phyloP scores from a whole-genome alignment of 139 green algal genomes.

The Penium margaritaceum region DNA sequence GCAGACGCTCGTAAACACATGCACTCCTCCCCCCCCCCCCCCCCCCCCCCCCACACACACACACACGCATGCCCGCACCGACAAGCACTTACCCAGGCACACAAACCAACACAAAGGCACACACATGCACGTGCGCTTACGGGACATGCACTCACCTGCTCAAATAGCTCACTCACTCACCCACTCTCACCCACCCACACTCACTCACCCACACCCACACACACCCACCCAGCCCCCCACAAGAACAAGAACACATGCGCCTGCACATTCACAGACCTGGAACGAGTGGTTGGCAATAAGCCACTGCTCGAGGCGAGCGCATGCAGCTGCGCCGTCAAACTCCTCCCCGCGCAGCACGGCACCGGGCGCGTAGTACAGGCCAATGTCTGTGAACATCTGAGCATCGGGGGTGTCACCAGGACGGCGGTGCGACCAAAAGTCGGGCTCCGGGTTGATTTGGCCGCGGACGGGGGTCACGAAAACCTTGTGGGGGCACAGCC shows the following conservation, averaged over 20 bases:
- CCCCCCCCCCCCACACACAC: too few relatives aligned
- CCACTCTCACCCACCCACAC: too few relatives aligned
- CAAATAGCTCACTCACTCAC: too few relatives aligned
- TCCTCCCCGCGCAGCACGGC: slow-evolving; percentile 12
- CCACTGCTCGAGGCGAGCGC: slow-evolving; percentile 6
- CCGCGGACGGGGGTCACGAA: not conserved
- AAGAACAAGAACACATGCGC: too few relatives aligned
- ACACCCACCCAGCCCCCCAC: too few relatives aligned
- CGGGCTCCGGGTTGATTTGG: slow-evolving; percentile 10
- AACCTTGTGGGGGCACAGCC: slow-evolving; percentile 30
- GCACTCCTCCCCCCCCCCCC: too few relatives aligned
- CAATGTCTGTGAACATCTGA: slow-evolving; percentile 25
- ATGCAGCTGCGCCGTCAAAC: slow-evolving; percentile 6
- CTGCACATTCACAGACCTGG: not conserved
- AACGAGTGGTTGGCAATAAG: slow-evolving; percentile 5
- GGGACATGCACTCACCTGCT: too few relatives aligned
- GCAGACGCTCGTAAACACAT: too few relatives aligned
- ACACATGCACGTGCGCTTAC: not conserved
- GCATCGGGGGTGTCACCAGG: not conserved
- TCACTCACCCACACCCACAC: too few relatives aligned
- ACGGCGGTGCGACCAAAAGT: slow-evolving; percentile 3
- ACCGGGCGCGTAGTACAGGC: slow-evolving; percentile 15
- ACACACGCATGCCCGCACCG: not conserved
- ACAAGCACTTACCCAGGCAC: not conserved
- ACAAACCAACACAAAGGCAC: not conserved